Base-by-base conservation (phyloP, 306 rosid genomes). In the Citrullus amarus region DNA sequence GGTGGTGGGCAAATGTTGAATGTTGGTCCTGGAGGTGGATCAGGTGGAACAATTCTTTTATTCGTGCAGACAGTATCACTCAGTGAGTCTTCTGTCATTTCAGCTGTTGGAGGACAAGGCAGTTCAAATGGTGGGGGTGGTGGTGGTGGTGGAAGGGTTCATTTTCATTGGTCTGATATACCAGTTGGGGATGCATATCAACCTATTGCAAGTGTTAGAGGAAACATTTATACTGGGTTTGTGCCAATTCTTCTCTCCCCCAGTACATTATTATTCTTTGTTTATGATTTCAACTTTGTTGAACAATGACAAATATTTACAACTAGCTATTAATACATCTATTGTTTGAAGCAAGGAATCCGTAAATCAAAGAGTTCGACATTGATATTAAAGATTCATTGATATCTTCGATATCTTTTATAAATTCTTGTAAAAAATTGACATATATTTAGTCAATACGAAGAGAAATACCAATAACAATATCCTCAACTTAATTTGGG, bases 131-230 rank as follows among this genome's bases (percentile, higher is more conserved):
- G 97, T 9, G 97, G 97, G 0, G 98, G 98, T 5, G 98, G 98
- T 1, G 98, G 98, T 0, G 98, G 98, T 14, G 98, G 98, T 22
- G 98, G 98, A 79, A 88, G 98, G 84, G 71, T 95, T 91, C 98
- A 95, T 88, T 95, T 95, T 83, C 97, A 95, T 78, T 95, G 98
- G 98, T 85, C 96, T 56, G 86, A 88, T 73, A 79, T 95, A 78
- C 90, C 89, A 38, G 86, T 85, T 77, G 98, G 97, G 71, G 98
- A 95, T 88, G 98, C 90, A 82, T 95, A 95, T 83, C 46, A 87
- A 79, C 92, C 97, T 50, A 82, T 92, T 75, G 97, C 98, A 13
- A 89, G 83, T 69, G 90, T 84, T 41, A 61, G 83, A n/a, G 98
- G 97, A 83, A 89, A 83, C 87, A 92, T 95, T 81, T 75, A 80